Evolutionary conservation across 2,329 filamentous ascomycete species (phyloP), one percentile per base, ranked within the genome.

Genomic region (Aspergillus cejpii): DNA sequence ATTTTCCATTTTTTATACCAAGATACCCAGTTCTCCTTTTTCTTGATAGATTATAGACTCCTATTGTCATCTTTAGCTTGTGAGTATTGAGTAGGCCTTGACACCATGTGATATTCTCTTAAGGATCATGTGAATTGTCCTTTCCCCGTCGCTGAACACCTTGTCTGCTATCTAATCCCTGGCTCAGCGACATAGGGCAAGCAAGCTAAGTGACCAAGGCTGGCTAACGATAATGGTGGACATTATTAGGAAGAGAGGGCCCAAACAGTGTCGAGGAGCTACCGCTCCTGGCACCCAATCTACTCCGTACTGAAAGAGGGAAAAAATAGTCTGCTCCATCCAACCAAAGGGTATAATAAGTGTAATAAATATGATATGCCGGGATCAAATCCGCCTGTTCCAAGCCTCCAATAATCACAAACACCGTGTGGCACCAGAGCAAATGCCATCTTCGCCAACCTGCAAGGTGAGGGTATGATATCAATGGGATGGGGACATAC

Each of bases 271-370:
- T n/a, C n/a, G n/a, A n/a, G n/a, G n/a, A n/a, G n/a, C n/a, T n/a
- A n/a, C n/a, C n/a, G n/a, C n/a, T n/a, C n/a, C n/a, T n/a, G n/a
- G n/a, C n/a, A n/a, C n/a, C n/a, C n/a, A n/a, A n/a, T n/a, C n/a
- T n/a, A n/a, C n/a, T n/a, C n/a, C n/a, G n/a, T n/a, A n/a, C n/a
- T n/a, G n/a, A 5, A 6, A 19, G 14, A 34, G 17, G 11, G 17
- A 19, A 34, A 19, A 34, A n/a, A 31, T 44, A 57, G 50, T 49
- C 51, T 49, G 45, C 46, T 57, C 56, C 54, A 47, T 38, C 49
- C 48, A 48, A 53, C 48, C 53, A 50, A 43, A 54, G 59, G 56
- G 56, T 61, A 59, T 60, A 48, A 47, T 38, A 45, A 41, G 20
- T 41, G 40, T 41, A 45, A 17, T 39, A 45, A 42, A 54, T 54